Conservation (phyloP, 202 grass and related monocot species). For the Saccharum hybrid region DNA sequence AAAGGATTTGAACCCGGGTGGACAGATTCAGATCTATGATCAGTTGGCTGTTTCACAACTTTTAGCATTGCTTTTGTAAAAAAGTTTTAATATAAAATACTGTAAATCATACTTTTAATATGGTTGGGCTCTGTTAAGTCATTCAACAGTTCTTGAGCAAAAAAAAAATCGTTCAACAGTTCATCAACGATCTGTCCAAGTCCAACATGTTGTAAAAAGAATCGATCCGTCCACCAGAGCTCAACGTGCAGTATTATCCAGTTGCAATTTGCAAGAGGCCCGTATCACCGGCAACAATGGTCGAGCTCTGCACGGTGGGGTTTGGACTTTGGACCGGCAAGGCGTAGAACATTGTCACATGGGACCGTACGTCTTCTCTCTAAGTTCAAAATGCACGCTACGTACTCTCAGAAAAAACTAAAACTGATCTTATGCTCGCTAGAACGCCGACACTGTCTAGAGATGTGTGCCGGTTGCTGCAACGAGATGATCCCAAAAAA, state of each 20-base stretch:
- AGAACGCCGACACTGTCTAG: background rate
- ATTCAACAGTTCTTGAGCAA: background rate
- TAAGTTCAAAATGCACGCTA: background rate
- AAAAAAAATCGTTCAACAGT: background rate
- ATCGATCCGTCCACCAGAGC: background rate
- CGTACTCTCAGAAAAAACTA: no score
- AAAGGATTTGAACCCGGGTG: no score
- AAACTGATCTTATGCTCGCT: background rate
- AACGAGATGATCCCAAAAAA: background rate
- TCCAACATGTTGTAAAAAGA: background rate
- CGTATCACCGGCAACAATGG: background rate
- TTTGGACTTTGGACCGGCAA: background rate
- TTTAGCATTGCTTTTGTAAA: background rate
- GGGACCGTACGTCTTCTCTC: background rate
- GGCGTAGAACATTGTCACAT: background rate
- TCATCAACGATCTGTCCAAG: background rate
- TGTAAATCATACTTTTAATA: background rate
- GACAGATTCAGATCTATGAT: no score
- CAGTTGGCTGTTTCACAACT: no score
- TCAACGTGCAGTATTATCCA: background rate
- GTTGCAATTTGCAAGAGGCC: background rate
- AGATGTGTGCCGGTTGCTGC: constrained; percentile 1
- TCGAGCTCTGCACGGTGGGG: background rate
- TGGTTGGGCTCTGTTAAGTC: constrained; percentile 2
- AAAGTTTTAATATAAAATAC: background rate